A percentile compares a stretch with the other conserved stretches of the same genome.
Conservation (phyloP, 257 asterid species). For the Avicennia marina region DNA sequence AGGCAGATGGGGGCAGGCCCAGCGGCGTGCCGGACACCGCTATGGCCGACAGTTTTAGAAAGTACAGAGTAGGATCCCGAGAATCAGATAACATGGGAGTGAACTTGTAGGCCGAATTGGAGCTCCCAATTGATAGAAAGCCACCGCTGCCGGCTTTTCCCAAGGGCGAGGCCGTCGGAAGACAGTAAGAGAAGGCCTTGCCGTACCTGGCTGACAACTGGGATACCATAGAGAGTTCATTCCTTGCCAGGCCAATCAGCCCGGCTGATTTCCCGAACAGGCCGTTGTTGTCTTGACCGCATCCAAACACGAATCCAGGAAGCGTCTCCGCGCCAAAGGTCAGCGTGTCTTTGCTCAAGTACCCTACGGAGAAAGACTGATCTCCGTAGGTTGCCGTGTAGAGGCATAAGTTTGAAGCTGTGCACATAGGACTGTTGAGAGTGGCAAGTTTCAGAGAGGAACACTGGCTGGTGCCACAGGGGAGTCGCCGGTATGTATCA, state of each 20-base stretch:
- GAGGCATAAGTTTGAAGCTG: slow-evolving; percentile 29
- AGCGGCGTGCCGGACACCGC: slow-evolving; percentile 30
- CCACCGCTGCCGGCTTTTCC: slow-evolving; percentile 43
- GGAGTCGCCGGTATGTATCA: slow-evolving; percentile 25
- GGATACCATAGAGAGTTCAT: slow-evolving; percentile 40
- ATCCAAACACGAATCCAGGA: slow-evolving; percentile 38
- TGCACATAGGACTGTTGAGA: slow-evolving; percentile 38
- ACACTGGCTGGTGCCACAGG: slow-evolving; percentile 38
- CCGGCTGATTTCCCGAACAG: slow-evolving; percentile 54
- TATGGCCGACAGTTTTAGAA: slow-evolving; percentile 28
- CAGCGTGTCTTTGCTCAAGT: slow-evolving; percentile 35
- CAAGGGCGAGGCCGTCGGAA: slow-evolving; percentile 35
- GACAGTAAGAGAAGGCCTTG: slow-evolving; percentile 42
- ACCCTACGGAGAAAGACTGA: slow-evolving; percentile 40
- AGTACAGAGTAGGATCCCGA: slow-evolving; percentile 37
- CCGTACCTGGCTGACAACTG: slow-evolving; percentile 45
- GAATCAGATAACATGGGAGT: slow-evolving; percentile 49
- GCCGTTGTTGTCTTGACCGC: slow-evolving; percentile 49
- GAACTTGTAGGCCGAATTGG: slow-evolving; percentile 30
- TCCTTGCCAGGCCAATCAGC: slow-evolving; percentile 42
- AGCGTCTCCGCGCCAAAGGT: slow-evolving; percentile 34
- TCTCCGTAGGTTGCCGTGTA: slow-evolving; percentile 49
- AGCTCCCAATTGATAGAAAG: slow-evolving; percentile 37
- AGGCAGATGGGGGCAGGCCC: slow-evolving; percentile 25
- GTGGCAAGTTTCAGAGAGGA: slow-evolving; percentile 37